phyloP scores from a whole-genome alignment of 2,329 filamentous ascomycete genomes.

The Phoma sp. region DNA sequence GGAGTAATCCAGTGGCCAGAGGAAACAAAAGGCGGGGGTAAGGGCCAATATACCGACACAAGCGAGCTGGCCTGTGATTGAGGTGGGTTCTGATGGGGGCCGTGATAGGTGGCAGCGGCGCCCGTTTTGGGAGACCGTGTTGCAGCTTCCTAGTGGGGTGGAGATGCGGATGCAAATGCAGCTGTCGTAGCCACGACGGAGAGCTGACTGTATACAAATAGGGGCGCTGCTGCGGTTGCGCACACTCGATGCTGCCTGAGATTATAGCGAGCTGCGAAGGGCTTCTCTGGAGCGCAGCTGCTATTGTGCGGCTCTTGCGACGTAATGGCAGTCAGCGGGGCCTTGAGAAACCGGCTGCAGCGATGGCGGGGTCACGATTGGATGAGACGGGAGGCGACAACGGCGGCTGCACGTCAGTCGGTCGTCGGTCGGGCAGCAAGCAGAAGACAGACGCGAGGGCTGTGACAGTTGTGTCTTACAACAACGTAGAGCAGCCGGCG shows the following conservation, averaged over 20 bases:
- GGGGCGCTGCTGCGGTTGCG: constrained; percentile 21
- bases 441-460: constrained; percentile 22
- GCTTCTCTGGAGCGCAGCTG: constrained; percentile 16
- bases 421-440: constrained; percentile 43
- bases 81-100: constrained; percentile 12
- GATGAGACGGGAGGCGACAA: constrained; percentile 25
- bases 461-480: constrained; percentile 21
- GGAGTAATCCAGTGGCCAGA: constrained; percentile 31
- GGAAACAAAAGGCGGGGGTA: constrained; percentile 39
- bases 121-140: constrained; percentile 34
- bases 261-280: not conserved
- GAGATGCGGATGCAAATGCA: constrained; percentile 10
- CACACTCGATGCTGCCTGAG: constrained; percentile 12
- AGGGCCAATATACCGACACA: constrained; percentile 48
- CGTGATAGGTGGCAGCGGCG: constrained; percentile 40
- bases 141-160: constrained; percentile 22
- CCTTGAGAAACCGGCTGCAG: constrained; percentile 26
- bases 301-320: constrained; percentile 38
- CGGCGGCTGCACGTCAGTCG: constrained; percentile 41
- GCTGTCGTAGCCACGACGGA: constrained; percentile 27
- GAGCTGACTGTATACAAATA: constrained; percentile 30
- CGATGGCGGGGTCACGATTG: constrained; percentile 35
- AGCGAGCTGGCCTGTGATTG: constrained; percentile 33
- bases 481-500: constrained; percentile 17
- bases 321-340: constrained; percentile 29